A percentile compares a stretch with the other conserved stretches of the same genome.
Conservation (phyloP, 805 yeast genomes). For the Pachysolen tannophilus region DNA sequence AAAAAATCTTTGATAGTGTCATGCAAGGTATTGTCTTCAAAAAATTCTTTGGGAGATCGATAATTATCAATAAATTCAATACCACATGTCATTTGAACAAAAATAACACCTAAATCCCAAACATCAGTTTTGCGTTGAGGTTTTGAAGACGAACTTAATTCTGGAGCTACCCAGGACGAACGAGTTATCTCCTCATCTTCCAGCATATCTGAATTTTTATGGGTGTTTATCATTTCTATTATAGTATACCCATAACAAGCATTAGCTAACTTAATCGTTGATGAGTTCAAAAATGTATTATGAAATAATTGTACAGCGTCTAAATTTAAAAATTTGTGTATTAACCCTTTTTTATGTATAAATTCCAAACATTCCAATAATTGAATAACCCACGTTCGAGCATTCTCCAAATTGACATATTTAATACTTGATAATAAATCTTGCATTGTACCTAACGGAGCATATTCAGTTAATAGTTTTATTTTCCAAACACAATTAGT, state of each 20-base stretch:
- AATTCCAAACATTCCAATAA: slow-evolving; percentile 78
- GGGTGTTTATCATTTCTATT: slow-evolving; percentile 25
- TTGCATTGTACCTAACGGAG: slow-evolving; percentile 47
- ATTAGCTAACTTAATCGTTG: slow-evolving; percentile 50
- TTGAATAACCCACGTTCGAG: slow-evolving; percentile 85
- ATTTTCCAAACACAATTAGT: slow-evolving; percentile 52
- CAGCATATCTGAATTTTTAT: slow-evolving; percentile 20
- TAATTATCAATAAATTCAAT: slow-evolving; percentile 44
- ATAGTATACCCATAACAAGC: slow-evolving; percentile 51
- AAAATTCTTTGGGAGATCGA: slow-evolving; percentile 56
- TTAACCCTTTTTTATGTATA: slow-evolving; percentile 76
- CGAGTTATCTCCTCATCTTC: slow-evolving; percentile 9
- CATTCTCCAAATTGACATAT: slow-evolving; percentile 61
- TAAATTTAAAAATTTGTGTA: slow-evolving; percentile 62
- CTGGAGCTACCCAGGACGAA: slow-evolving; percentile 77
- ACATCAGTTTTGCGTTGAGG: slow-evolving; percentile 82
- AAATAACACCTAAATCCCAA: slow-evolving; percentile 84
- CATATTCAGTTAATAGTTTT: slow-evolving; percentile 58
- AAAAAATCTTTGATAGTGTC: slow-evolving; percentile 61
- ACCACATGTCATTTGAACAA: slow-evolving; percentile 61
- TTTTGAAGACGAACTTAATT: slow-evolving; percentile 35
- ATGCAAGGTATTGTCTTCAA: slow-evolving; percentile 34
- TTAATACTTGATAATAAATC: slow-evolving; percentile 64
- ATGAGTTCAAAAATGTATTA: slow-evolving; percentile 43
- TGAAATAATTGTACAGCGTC: slow-evolving; percentile 48